Evolutionary conservation across 176 grass and related monocot species (phyloP), one percentile per base, ranked within the genome.

Genomic region (Alloteropsis semialata): DNA sequence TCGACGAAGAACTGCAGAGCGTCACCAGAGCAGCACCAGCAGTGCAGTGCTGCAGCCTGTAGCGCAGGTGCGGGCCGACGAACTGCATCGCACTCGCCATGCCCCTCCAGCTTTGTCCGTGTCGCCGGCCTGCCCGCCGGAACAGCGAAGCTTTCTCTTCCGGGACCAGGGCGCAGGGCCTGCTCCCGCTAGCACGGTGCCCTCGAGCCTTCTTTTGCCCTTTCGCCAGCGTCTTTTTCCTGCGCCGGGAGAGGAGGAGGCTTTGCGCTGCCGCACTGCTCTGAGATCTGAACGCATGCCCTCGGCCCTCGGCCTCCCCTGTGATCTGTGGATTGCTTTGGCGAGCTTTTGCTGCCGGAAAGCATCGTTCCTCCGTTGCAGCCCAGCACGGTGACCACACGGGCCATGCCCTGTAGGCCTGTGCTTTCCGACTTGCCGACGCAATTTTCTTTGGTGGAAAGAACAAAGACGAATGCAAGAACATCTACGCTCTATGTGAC

Each of bases 291-390:
- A 67, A 56, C 6, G 81, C 71, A 21, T 80, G 76, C 85, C 38
- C 53, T 39, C 29, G 28, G 49, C 27, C 25, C 21, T 45, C 39
- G 0, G 21, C 46, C 33, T 42, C 46, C 24, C 39, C 43, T n/a
- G n/a, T n/a, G n/a, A n/a, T n/a, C 68, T 25, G 51, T 81, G 55
- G 74, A 66, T 74, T 78, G 66, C 79, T 82, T 86, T 86, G 41
- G 82, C 30, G 84, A 78, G 83, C 88, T 83, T 90, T 90, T 74
- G 56, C 62, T 82, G 41, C 74, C 66, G 29, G 57, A 82, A 90
- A 83, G 49, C 79, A 36, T 61, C 64, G 9, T 61, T 68, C 79
- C 24, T 51, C 57, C 34, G 79, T 12, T 21, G 57, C 19, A 32
- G n/a, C n/a, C n/a, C 19, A 32, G 72, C 69, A 49, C 44, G 44